These are phyloP conservation scores for Obba rivulosa DNA, from an alignment of 768 basidiomycete species.

Conservation along the genomic window DNA sequence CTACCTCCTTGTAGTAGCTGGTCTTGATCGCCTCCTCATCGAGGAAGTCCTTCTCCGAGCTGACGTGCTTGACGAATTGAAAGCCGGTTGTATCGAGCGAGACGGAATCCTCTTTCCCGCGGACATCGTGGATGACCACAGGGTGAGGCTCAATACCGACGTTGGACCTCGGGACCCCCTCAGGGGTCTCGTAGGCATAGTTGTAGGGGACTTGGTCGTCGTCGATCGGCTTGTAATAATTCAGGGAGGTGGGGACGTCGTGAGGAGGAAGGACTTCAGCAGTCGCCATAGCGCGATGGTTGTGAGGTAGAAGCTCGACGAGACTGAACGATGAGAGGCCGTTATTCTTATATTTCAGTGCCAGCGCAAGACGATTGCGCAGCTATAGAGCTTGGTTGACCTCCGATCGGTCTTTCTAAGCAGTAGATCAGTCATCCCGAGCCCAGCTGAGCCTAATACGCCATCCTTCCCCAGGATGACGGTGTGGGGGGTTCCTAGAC, in stretches of 20 bases:
- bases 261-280: slow-evolving; percentile 24
- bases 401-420: no score
- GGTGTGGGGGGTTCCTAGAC: no score
- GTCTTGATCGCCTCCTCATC: slow-evolving; percentile 33
- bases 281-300: slow-evolving; percentile 13
- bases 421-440: no score
- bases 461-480: no score
- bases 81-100: slow-evolving; percentile 39
- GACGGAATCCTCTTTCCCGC: slow-evolving; percentile 23
- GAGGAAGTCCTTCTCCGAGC: slow-evolving; percentile 34
- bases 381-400: no score
- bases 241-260: slow-evolving; percentile 33
- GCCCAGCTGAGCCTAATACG: no score
- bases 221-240: slow-evolving; percentile 27
- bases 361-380: no score
- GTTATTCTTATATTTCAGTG: no score
- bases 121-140: slow-evolving; percentile 26
- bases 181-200: slow-evolving; percentile 25
- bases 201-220: slow-evolving; percentile 30
- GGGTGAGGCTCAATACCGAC: slow-evolving; percentile 22
- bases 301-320: no score
- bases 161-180: slow-evolving; percentile 21
- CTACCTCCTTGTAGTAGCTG: slow-evolving; percentile 38
- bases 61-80: slow-evolving; percentile 28
- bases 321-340: no score